A percentile compares a stretch with the other conserved stretches of the same genome.
These are phyloP conservation scores for Macrophomina tecta DNA, from an alignment of 2,329 filamentous ascomycete species.

Conservation along the genomic window DNA sequence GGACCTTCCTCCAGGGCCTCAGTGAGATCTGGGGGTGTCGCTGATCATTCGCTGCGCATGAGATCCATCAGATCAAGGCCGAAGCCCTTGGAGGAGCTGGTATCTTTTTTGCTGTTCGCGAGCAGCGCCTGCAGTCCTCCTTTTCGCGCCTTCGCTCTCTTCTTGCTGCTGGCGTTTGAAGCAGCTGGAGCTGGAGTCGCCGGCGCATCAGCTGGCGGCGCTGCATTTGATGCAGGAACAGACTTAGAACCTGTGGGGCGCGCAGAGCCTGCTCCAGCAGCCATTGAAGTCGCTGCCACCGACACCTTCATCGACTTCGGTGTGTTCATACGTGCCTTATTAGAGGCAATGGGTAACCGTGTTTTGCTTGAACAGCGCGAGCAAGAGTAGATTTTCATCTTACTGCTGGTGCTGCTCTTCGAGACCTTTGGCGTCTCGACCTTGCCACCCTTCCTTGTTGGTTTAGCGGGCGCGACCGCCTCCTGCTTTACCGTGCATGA, in stretches of 20 bases:
- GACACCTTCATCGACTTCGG: slow-evolving; percentile 30
- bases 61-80: slow-evolving; percentile 61
- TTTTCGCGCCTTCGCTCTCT: slow-evolving; percentile 61
- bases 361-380: slow-evolving; percentile 42
- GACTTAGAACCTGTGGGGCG: neutral
- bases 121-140: slow-evolving; percentile 61
- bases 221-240: neutral
- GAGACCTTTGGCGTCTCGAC: neutral
- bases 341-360: slow-evolving; percentile 32
- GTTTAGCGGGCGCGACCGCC: slow-evolving; percentile 2
- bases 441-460: neutral
- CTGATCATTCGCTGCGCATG: slow-evolving; percentile 47
- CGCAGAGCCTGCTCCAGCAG: neutral
- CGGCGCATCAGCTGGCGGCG: neutral
- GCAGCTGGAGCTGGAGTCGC: slow-evolving; percentile 33
- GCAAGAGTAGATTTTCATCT: slow-evolving; percentile 38
- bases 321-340: slow-evolving; percentile 33
- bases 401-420: slow-evolving; percentile 18
- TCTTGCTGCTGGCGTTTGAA: slow-evolving; percentile 58
- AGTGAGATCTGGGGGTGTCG: slow-evolving; percentile 1
- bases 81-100: slow-evolving; percentile 42
- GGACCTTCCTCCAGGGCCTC: neutral
- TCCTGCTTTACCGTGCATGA: slow-evolving; percentile 37
- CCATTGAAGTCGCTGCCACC: slow-evolving; percentile 9
- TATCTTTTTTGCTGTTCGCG: slow-evolving; percentile 48